phyloP scores from a whole-genome alignment of 768 basidiomycete genomes.

The Boletus rex-veris region DNA sequence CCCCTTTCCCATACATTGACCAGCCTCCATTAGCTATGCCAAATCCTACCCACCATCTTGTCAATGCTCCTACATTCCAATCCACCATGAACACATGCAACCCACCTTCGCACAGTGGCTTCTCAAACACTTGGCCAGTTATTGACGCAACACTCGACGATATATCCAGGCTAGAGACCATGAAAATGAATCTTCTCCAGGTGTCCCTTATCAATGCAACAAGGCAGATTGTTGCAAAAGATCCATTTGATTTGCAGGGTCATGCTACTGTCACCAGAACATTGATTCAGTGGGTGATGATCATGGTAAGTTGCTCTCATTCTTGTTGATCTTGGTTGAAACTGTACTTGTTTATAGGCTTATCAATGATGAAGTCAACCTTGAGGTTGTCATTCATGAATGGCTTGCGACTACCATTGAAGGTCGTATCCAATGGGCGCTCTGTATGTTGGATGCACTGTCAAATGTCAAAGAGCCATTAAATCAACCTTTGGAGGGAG shows the following conservation, averaged over 20 bases:
- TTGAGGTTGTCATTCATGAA: slow-evolving; percentile 42
- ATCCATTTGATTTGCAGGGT: neutral
- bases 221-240: slow-evolving; percentile 37
- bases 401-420: slow-evolving; percentile 40
- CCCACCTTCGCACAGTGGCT: too few species aligned
- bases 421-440: slow-evolving; percentile 46
- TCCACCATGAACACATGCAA: too few species aligned
- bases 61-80: too few species aligned
- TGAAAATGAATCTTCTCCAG: slow-evolving; percentile 6
- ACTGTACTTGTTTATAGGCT: slow-evolving; percentile 9
- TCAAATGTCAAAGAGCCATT: slow-evolving; percentile 15
- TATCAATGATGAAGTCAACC: slow-evolving; percentile 38
- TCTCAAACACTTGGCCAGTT: too few species aligned
- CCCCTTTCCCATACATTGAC: too few species aligned
- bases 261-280: neutral
- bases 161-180: neutral
- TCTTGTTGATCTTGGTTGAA: neutral
- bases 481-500: slow-evolving; percentile 19
- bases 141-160: too few species aligned
- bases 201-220: slow-evolving; percentile 40
- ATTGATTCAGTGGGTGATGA: slow-evolving; percentile 8
- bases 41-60: too few species aligned
- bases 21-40: too few species aligned
- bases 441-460: slow-evolving; percentile 37
- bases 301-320: slow-evolving; percentile 14